Evolutionary conservation across 2,329 filamentous ascomycete genomes (phyloP).

Genomic region (Claviceps humidiphila): DNA sequence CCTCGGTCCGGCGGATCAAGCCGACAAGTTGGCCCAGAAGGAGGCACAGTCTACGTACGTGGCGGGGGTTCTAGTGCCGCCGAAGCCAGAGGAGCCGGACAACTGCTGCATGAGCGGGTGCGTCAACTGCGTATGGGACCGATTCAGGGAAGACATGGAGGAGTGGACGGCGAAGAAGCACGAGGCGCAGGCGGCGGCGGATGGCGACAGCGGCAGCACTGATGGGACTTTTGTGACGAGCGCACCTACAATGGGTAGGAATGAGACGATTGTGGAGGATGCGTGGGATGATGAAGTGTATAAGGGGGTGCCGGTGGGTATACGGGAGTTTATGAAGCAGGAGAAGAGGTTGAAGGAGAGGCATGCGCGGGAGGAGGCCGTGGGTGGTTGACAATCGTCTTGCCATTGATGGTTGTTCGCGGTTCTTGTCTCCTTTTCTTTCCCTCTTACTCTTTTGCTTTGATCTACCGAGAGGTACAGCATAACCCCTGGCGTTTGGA

Average conservation of each 20-base stretch:
- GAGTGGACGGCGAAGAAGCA: conserved; percentile 60
- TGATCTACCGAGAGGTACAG: not conserved
- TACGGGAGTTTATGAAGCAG: conserved; percentile 92
- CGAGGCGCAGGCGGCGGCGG: conserved; percentile 44
- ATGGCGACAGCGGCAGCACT: conserved; percentile 71
- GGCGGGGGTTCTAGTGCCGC: conserved; percentile 72
- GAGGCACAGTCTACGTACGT: conserved; percentile 48
- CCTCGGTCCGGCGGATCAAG: conserved; percentile 57
- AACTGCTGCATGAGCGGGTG: conserved; percentile 99
- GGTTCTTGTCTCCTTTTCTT: not conserved
- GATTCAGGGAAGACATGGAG: conserved; percentile 82
- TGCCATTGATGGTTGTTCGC: not conserved
- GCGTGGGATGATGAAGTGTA: conserved; percentile 58
- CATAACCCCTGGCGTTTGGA: not conserved
- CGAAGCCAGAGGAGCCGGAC: conserved; percentile 76
- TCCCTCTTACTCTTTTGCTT: not conserved
- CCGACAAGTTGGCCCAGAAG: conserved; percentile 44
- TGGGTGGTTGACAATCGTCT: conserved; percentile 17
- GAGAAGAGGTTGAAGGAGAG: conserved; percentile 80
- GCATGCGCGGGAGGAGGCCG: conserved; percentile 44
- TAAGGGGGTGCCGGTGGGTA: conserved; percentile 73
- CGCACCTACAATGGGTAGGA: conserved; percentile 33
- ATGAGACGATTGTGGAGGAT: conserved; percentile 33
- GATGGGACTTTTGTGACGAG: conserved; percentile 49
- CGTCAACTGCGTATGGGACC: conserved; percentile 94